Base-by-base conservation (phyloP, 2,329 filamentous ascomycete genomes). In the Westerdykella aurantiaca region DNA sequence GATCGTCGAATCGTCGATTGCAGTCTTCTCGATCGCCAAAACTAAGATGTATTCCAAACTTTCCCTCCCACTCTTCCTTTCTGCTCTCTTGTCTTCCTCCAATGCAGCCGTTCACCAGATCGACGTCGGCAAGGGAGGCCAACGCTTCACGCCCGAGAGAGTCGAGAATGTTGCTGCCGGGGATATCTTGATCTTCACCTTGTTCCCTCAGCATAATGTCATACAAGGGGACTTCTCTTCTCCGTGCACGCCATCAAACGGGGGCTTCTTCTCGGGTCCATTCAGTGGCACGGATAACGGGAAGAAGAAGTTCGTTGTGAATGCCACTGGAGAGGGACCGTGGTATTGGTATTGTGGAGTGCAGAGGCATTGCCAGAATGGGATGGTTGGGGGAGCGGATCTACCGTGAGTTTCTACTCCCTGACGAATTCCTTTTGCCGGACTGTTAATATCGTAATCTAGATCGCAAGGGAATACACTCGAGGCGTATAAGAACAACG, bases 311-410 rank as follows among this genome's bases (percentile, higher is more conserved):
- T 61, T 60, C 31, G 54, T 59, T 2, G 49, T 58, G 2, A 57
- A 57, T 22, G 51, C 59, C 14, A 59, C 51, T 4, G 48, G 35
- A 12, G 41, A 47, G 5, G 47, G 56, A 14, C 54, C 56, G 3
- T 49, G 57, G 22, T 61, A 52, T 35, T 61, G 45, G 35, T 61
- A 55, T 45, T 61, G 58, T 39, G 37, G 48, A 12, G 45, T 52
- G 6, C 37, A 37, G 17, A 43, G 31, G 33, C 57, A 60, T 47
- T 61, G 58, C 44, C 50, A 55, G 45, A 41, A 37, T 35, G 56
- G 56, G 4, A 58, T 58, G 52, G 56, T 57, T 18, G 56, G 54
- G 9, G 54, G 48, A 0, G 49, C 50, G 18, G 56, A 57, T 38
- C 10, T 52, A 5, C 51, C 52, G 47, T 55, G 37, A 49, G 52